These are phyloP conservation scores for Hericium alpestre DNA, from an alignment of 768 basidiomycete genomes.

Conservation along the genomic window DNA sequence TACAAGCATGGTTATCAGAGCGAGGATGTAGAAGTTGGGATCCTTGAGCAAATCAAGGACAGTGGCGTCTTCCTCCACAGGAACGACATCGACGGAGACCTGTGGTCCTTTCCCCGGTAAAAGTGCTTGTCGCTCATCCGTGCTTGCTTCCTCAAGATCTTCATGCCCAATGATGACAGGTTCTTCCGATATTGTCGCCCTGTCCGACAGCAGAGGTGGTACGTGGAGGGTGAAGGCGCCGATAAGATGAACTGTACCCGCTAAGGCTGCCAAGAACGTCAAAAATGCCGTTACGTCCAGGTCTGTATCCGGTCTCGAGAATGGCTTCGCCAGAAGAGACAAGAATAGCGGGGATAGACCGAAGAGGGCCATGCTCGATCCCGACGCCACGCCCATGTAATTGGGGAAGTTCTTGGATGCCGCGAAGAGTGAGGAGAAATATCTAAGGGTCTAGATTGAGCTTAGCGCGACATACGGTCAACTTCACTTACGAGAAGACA, in stretches of 20 bases:
- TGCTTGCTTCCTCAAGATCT: constrained; percentile 1
- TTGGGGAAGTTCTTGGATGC: constrained; percentile 62
- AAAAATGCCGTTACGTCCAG: constrained; percentile 41
- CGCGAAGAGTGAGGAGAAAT: constrained; percentile 66
- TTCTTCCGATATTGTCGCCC: constrained; percentile 1
- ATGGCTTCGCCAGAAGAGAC: constrained; percentile 50
- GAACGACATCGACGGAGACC: constrained; percentile 13
- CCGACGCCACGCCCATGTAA: constrained; percentile 56
- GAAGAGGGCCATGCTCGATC: constrained; percentile 59
- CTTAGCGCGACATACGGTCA: background rate
- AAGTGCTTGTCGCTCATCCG: constrained; percentile 17
- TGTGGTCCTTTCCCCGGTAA: constrained; percentile 18
- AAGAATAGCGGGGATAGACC: constrained; percentile 76
- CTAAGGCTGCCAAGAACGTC: constrained; percentile 43
- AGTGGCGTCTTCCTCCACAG: constrained; percentile 21
- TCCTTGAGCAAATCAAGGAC: constrained; percentile 40
- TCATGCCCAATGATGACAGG: constrained; percentile 9
- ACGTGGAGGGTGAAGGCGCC: constrained; percentile 36
- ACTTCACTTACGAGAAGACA: constrained; percentile 55
- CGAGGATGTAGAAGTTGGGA: constrained; percentile 56
- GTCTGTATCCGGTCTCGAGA: constrained; percentile 36
- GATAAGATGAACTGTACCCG: constrained; percentile 41
- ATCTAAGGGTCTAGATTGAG: constrained; percentile 17
- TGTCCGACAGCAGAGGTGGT: constrained; percentile 10
- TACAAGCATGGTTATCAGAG: constrained; percentile 36